Percentiles rank a stretch among this genome's conserved stretches.
Evolutionary conservation across 495 filamentous ascomycete species (phyloP).

Genomic region (Alectoria sarmentosa): DNA sequence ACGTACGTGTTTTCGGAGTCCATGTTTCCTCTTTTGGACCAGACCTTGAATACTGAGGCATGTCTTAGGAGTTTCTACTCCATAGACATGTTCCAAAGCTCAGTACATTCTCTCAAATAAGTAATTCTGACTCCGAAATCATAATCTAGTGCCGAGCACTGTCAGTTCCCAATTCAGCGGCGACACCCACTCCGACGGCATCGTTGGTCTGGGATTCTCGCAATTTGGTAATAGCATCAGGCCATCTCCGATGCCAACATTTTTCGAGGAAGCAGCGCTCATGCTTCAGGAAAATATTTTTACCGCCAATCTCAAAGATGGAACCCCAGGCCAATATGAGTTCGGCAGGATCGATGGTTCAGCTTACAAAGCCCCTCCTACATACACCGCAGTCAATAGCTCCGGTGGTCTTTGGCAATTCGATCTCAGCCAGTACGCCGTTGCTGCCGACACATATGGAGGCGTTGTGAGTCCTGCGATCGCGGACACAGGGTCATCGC

Average conservation of each 20-base stretch:
- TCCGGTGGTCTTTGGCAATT: conserved; percentile 73
- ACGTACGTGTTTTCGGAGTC: no score
- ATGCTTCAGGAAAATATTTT: conserved; percentile 62
- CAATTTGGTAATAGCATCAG: conserved; percentile 61
- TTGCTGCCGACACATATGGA: neutral
- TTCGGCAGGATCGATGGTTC: conserved; percentile 64
- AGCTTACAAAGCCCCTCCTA: conserved; percentile 58
- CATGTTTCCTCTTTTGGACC: no score
- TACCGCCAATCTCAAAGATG: conserved; percentile 59
- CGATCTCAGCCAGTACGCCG: conserved; percentile 47
- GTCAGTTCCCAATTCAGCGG: conserved; percentile 60
- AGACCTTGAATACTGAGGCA: no score
- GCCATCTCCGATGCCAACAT: conserved; percentile 44
- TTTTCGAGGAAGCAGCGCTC: conserved; percentile 68
- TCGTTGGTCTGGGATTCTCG: conserved; percentile 67
- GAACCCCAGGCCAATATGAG: conserved; percentile 61
- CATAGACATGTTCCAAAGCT: no score
- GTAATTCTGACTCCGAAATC: no score
- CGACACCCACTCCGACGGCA: conserved; percentile 59
- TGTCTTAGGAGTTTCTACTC: no score
- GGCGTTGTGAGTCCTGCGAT: conserved; percentile 34
- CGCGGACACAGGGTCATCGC: conserved; percentile 66
- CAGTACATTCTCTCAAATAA: no score
- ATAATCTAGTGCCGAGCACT: conserved; percentile 55
- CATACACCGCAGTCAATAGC: conserved; percentile 56